Evolutionary conservation across 2,329 filamentous ascomycete species (phyloP), one percentile per base, ranked within the genome.

Genomic region (Delphinella strobiligena): DNA sequence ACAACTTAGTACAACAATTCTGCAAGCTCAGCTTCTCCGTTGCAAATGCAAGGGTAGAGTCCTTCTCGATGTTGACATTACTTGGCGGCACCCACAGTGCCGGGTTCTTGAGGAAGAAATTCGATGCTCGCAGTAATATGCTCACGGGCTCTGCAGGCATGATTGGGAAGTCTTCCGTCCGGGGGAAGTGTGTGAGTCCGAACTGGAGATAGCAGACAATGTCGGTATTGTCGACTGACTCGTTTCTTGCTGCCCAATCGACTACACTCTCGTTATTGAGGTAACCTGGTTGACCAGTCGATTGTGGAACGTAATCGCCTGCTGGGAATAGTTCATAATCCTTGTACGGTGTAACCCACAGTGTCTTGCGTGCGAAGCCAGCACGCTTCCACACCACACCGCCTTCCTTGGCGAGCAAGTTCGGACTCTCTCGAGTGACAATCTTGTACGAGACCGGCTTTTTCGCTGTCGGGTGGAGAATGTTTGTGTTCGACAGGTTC

Each of bases 31-130:
- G n/a, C n/a, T n/a, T n/a, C n/a, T n/a, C n/a, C n/a, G n/a, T n/a
- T n/a, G n/a, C n/a, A n/a, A n/a, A n/a, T n/a, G n/a, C n/a, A n/a
- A n/a, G n/a, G n/a, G n/a, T n/a, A n/a, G n/a, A n/a, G n/a, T n/a
- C n/a, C n/a, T n/a, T n/a, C n/a, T n/a, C 22, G 12, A 27, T 27
- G 12, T 41, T 42, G 30, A 38, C 38, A n/a, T 35, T 42, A 7
- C 29, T 34, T 61, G 62, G 47, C 2, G 69, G 69, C 16, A 74
- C 68, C 54, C 74, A 69, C 37, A 74, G 62, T 4, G 65, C 63
- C 0, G 71, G 70, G 37, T 74, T 74, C 19, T 54, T 60, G 2
- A 60, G 61, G 46, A 74, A 74, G 60, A 74, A 74, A 47, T 74
- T 69, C 8, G 62, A 59, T 0, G 71, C 69, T 31, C 65, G 61